Evolutionary conservation across 176 grass and related monocot genomes (phyloP).

Genomic region (Oryza officinalis): DNA sequence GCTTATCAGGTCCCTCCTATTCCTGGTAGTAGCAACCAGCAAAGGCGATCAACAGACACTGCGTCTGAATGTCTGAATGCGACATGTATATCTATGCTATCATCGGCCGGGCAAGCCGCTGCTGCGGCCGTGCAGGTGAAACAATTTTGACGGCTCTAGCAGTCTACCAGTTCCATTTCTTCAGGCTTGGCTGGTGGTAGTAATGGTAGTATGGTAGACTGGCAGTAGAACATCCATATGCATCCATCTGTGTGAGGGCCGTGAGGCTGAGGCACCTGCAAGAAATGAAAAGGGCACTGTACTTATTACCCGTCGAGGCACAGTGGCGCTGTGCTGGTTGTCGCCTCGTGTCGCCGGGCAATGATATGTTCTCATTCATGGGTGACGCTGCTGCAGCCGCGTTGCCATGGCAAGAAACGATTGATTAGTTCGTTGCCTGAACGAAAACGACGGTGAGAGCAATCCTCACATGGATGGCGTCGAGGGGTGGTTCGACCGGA

Average conservation of each 20-base stretch:
- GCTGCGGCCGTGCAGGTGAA: neutral
- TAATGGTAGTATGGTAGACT: neutral
- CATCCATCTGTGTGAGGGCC: neutral
- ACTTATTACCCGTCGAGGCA: neutral
- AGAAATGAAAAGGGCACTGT: neutral
- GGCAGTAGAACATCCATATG: neutral
- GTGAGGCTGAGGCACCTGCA: neutral
- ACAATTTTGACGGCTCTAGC: slow-evolving; percentile 6
- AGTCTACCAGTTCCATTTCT: neutral
- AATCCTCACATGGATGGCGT: slow-evolving; percentile 14
- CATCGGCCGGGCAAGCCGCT: neutral
- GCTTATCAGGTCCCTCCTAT: neutral
- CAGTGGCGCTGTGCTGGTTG: neutral
- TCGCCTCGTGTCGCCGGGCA: neutral
- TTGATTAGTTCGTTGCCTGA: neutral
- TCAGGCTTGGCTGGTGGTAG: neutral
- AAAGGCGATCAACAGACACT: neutral
- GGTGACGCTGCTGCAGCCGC: neutral
- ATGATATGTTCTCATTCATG: neutral
- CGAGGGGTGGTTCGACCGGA: neutral
- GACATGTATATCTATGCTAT: neutral
- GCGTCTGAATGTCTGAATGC: neutral
- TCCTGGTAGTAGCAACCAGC: neutral
- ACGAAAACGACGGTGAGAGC: neutral
- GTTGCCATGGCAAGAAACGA: neutral